A percentile compares a stretch with the other conserved stretches of the same genome.
Evolutionary conservation across 306 rosid species (phyloP).

Genomic region (Prunus salicina): DNA sequence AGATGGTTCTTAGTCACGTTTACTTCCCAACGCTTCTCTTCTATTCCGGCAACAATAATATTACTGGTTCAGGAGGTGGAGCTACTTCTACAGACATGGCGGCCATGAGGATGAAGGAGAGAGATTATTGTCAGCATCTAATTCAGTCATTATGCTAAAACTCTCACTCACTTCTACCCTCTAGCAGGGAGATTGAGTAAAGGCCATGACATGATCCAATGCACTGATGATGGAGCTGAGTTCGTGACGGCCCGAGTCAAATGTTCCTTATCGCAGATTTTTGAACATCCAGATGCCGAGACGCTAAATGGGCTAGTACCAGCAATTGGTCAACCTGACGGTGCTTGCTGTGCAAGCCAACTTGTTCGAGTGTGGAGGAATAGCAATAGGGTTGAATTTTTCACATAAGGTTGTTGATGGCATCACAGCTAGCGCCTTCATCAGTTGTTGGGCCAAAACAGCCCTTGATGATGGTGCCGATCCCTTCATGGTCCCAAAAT

Average conservation of each 20-base stretch:
- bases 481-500: background rate
- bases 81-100: too few species aligned
- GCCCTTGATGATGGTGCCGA: background rate
- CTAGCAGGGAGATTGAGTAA: background rate
- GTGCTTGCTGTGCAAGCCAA: background rate
- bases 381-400: background rate
- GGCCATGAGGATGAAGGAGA: too few species aligned
- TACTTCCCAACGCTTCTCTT: background rate
- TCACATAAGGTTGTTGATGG: background rate
- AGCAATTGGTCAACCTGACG: too few species aligned
- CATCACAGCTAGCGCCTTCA: background rate
- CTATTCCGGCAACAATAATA: background rate
- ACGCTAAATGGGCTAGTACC: slow-evolving; percentile 5
- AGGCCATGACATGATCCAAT: background rate
- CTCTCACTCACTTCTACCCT: background rate
- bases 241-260: slow-evolving; percentile 2
- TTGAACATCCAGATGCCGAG: background rate
- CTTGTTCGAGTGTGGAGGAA: slow-evolving; percentile 5
- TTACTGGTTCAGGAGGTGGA: background rate
- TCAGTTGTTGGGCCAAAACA: background rate
- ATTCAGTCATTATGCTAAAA: background rate
- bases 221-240: slow-evolving; percentile 16
- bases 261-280: background rate
- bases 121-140: background rate
- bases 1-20: background rate